phyloP scores from a whole-genome alignment of 192 early-diverging fungal genomes.

The Coemansia sp. region DNA sequence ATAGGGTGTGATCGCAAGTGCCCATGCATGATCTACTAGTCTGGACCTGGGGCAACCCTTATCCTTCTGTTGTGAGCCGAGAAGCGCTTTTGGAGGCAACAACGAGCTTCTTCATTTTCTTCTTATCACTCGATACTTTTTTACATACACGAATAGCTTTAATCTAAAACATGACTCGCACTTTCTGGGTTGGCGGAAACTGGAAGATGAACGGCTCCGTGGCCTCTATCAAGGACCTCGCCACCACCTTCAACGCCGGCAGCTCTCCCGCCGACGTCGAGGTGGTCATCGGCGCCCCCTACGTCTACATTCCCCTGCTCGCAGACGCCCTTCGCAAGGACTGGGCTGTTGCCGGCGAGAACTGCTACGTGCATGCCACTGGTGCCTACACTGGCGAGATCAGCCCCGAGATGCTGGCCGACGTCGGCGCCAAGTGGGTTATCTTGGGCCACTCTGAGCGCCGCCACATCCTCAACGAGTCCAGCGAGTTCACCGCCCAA shows the following conservation, averaged over 20 bases:
- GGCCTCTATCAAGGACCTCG: constrained; percentile 71
- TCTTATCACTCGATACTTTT: background rate
- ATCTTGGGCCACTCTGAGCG: constrained; percentile 99
- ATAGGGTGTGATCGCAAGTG: background rate
- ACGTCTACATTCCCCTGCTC: constrained; percentile 84
- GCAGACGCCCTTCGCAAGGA: constrained; percentile 74
- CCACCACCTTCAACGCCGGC: constrained; percentile 75
- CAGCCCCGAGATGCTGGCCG: constrained; percentile 93
- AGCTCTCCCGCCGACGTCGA: constrained; percentile 70
- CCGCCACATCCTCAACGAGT: constrained; percentile 87
- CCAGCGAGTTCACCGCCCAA: constrained; percentile 84
- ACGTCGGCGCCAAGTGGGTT: constrained; percentile 92
- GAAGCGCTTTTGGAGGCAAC: background rate
- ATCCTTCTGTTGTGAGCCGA: background rate
- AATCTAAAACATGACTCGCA: constrained; percentile 56
- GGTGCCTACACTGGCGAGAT: constrained; percentile 99
- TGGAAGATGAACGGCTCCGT: constrained; percentile 98
- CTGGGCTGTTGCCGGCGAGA: constrained; percentile 94
- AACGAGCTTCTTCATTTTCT: background rate
- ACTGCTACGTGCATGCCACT: constrained; percentile 80
- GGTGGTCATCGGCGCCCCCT: constrained; percentile 96
- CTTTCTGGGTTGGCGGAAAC: constrained; percentile 87
- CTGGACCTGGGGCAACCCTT: background rate
- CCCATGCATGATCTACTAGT: background rate
- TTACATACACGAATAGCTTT: background rate